phyloP scores from a whole-genome alignment of 2,329 filamentous ascomycete species.

The Cladosporium cucumerinum region DNA sequence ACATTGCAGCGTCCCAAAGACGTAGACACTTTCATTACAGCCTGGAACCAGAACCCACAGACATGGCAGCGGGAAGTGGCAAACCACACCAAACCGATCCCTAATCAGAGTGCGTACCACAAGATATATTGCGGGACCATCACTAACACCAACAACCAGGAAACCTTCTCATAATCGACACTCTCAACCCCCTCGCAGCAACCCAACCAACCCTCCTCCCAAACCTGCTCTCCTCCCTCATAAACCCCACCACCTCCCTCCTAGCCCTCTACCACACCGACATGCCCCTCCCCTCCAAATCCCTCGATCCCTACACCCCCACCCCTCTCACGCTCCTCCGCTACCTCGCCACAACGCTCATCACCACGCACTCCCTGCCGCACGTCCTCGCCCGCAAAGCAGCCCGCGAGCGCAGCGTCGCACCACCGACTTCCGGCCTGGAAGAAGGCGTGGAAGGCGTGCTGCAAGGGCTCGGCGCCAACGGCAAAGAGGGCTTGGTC shows the following conservation, averaged over 20 bases:
- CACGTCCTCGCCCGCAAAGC: slow-evolving; percentile 71
- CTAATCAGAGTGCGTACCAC: background rate
- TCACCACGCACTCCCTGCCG: slow-evolving; percentile 68
- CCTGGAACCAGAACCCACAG: slow-evolving; percentile 32
- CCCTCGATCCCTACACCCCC: slow-evolving; percentile 54
- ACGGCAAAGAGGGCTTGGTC: slow-evolving; percentile 60
- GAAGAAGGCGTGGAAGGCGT: slow-evolving; percentile 75
- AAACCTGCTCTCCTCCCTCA: slow-evolving; percentile 64
- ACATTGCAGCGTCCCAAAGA: slow-evolving; percentile 63
- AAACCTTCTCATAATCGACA: slow-evolving; percentile 75
- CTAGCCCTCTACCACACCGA: slow-evolving; percentile 81
- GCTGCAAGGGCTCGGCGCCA: slow-evolving; percentile 61
- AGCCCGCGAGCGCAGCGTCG: slow-evolving; percentile 72
- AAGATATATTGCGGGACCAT: background rate
- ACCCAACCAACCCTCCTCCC: slow-evolving; percentile 58
- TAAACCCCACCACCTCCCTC: slow-evolving; percentile 49
- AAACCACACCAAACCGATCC: slow-evolving; percentile 6
- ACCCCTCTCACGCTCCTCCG: slow-evolving; percentile 67
- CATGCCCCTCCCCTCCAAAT: slow-evolving; percentile 55
- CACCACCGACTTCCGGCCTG: slow-evolving; percentile 75
- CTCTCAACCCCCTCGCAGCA: slow-evolving; percentile 64
- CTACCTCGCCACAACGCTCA: slow-evolving; percentile 84
- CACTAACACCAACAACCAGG: slow-evolving; percentile 36
- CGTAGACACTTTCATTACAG: slow-evolving; percentile 62
- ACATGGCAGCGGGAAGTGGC: slow-evolving; percentile 32